These are phyloP conservation scores for Penicillium turbatum DNA, from an alignment of 495 filamentous ascomycete genomes.

Conservation along the genomic window DNA sequence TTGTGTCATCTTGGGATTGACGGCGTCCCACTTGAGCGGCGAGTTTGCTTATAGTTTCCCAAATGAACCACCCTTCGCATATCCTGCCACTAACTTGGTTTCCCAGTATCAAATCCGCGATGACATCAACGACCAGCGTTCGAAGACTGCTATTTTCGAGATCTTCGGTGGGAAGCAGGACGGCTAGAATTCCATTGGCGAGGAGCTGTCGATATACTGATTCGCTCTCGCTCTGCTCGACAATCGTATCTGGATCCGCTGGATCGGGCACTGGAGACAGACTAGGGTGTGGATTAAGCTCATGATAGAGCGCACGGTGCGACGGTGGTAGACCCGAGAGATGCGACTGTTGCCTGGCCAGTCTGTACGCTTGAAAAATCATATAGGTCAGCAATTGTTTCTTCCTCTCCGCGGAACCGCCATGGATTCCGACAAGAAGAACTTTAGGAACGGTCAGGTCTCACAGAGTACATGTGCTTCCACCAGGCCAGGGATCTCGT, in stretches of 20 bases:
- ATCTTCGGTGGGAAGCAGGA: constrained; percentile 88
- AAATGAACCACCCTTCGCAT: constrained; percentile 82
- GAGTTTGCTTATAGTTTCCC: constrained; percentile 69
- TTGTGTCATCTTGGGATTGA: constrained; percentile 16
- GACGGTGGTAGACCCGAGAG: constrained; percentile 37
- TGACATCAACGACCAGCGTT: constrained; percentile 73
- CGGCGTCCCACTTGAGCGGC: constrained; percentile 37
- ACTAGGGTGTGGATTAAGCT: constrained; percentile 72
- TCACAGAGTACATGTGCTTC: constrained; percentile 77
- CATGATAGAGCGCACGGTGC: constrained; percentile 69
- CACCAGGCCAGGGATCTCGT: constrained; percentile 81
- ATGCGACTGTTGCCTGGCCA: constrained; percentile 52
- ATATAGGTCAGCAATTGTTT: constrained; percentile 9
- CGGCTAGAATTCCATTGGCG: constrained; percentile 68
- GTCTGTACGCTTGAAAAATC: constrained; percentile 43
- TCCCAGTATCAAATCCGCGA: constrained; percentile 81
- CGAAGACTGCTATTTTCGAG: constrained; percentile 81
- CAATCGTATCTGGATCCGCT: constrained; percentile 43
- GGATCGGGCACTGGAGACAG: constrained; percentile 69
- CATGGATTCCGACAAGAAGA: constrained; percentile 1
- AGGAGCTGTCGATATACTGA: constrained; percentile 74
- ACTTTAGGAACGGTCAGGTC: constrained; percentile 27
- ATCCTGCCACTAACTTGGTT: constrained; percentile 69
- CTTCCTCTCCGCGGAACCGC: not conserved
- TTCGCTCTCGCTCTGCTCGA: constrained; percentile 70